Conservation (phyloP, 495 filamentous ascomycete species). For the Viridothelium virens region DNA sequence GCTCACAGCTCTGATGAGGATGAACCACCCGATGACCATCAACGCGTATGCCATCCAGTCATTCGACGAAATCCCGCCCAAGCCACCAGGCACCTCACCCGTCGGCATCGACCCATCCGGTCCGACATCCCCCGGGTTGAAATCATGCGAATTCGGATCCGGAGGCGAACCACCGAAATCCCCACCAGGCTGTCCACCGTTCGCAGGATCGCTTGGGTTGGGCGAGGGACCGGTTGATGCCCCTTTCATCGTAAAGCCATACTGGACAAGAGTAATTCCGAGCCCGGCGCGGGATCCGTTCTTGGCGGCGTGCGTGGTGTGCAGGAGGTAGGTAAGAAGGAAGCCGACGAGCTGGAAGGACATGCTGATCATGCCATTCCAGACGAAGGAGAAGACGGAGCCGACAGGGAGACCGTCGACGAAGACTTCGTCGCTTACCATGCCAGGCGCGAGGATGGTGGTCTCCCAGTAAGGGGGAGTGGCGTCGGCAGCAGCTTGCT, state of each 20-base stretch:
- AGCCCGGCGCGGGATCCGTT: conserved; percentile 91
- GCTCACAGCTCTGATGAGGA: conserved; percentile 80
- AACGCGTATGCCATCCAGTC: conserved; percentile 90
- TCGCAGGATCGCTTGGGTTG: conserved; percentile 29
- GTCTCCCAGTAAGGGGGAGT: conserved; percentile 99
- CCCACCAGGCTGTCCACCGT: conserved; percentile 41
- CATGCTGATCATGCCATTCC: conserved; percentile 98
- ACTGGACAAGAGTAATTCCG: conserved; percentile 92
- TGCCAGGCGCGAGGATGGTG: conserved; percentile 86
- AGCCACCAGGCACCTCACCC: conserved; percentile 34
- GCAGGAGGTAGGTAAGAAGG: conserved; percentile 92
- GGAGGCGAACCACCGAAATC: conserved; percentile 51
- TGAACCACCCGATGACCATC: conserved; percentile 98
- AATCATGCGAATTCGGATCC: conserved; percentile 85
- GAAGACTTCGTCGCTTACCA: conserved; percentile 84
- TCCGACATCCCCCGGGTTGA: conserved; percentile 62
- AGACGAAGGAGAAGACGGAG: conserved; percentile 89
- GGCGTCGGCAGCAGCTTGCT: conserved; percentile 94
- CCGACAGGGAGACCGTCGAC: conserved; percentile 94
- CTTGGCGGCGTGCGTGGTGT: conserved; percentile 96
- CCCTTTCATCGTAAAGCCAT: conserved; percentile 86
- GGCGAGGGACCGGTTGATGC: conserved; percentile 28
- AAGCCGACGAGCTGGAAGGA: conserved; percentile 97
- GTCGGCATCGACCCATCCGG: conserved; percentile 29
- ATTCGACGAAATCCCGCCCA: conserved; percentile 52